phyloP scores from a whole-genome alignment of 2,329 filamentous ascomycete genomes.

The Fusarium verticillioides region DNA sequence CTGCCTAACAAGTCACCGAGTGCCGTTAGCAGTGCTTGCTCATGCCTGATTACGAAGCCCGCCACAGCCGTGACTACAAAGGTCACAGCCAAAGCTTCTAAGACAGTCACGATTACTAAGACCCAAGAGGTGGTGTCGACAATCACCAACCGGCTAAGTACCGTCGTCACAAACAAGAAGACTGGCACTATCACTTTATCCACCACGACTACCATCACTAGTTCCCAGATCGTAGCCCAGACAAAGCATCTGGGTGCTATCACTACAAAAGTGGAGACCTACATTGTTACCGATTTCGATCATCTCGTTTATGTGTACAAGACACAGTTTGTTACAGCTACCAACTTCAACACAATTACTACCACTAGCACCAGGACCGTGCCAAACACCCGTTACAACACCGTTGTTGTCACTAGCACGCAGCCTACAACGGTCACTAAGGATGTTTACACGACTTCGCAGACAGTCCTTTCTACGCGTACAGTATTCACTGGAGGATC shows the following conservation, averaged over 20 bases:
- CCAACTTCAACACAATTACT: not conserved
- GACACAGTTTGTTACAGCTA: not conserved
- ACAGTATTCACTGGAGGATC: not conserved
- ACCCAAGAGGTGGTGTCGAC: not conserved
- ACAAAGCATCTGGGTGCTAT: not conserved
- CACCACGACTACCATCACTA: not conserved
- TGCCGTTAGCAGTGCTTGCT: not conserved
- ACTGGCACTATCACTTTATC: not conserved
- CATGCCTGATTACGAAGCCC: not conserved
- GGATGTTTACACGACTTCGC: not conserved
- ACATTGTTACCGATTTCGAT: not conserved
- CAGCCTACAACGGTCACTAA: not conserved
- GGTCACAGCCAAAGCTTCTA: not conserved
- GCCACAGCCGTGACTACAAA: not conserved
- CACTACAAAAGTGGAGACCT: not conserved
- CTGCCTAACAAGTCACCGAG: not conserved
- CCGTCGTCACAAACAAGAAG: not conserved
- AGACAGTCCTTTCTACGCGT: not conserved
- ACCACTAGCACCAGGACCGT: not conserved
- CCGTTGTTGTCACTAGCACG: not conserved
- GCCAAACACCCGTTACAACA: not conserved
- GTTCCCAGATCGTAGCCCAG: not conserved
- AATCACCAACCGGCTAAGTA: not conserved
- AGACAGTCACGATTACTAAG: not conserved
- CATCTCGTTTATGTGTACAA: not conserved